Conservation (phyloP, 805 yeast genomes). For the Sungouiozyma intestinalis region DNA sequence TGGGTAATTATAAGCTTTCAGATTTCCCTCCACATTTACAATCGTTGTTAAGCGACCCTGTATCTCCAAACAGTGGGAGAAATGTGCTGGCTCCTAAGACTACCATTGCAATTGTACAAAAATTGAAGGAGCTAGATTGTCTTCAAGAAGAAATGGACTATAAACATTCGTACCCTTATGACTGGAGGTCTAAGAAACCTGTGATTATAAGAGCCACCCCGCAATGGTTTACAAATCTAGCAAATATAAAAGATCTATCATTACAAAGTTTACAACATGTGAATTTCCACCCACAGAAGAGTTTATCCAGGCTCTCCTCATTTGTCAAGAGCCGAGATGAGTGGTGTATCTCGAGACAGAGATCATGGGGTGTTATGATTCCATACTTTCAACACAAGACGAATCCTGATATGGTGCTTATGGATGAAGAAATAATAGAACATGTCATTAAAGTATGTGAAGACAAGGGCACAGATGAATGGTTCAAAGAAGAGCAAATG, state of each 20-base stretch:
- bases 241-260: constrained; percentile 56
- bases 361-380: constrained; percentile 97
- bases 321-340: constrained; percentile 74
- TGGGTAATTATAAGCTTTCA: constrained; percentile 53
- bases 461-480: constrained; percentile 58
- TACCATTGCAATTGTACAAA: constrained; percentile 34
- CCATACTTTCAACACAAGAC: constrained; percentile 61
- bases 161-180: constrained; percentile 86
- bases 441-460: constrained; percentile 48
- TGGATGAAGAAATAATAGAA: constrained; percentile 45
- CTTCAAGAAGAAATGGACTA: constrained; percentile 41
- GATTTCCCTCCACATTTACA: constrained; percentile 27
- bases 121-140: constrained; percentile 34
- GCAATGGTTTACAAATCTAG: constrained; percentile 92
- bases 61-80: constrained; percentile 30
- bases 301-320: constrained; percentile 57
- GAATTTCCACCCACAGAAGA: constrained; percentile 62
- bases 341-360: constrained; percentile 96
- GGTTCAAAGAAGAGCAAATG: constrained; percentile 52
- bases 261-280: constrained; percentile 50
- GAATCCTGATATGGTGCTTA: constrained; percentile 51
- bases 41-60: constrained; percentile 9
- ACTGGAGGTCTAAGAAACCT: constrained; percentile 94
- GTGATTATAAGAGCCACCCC: constrained; percentile 92
- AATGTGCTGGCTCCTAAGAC: constrained; percentile 53